A percentile compares a stretch with the other conserved stretches of the same genome.
Evolutionary conservation across 495 filamentous ascomycete species (phyloP).

Genomic region (Penicillium turbatum): DNA sequence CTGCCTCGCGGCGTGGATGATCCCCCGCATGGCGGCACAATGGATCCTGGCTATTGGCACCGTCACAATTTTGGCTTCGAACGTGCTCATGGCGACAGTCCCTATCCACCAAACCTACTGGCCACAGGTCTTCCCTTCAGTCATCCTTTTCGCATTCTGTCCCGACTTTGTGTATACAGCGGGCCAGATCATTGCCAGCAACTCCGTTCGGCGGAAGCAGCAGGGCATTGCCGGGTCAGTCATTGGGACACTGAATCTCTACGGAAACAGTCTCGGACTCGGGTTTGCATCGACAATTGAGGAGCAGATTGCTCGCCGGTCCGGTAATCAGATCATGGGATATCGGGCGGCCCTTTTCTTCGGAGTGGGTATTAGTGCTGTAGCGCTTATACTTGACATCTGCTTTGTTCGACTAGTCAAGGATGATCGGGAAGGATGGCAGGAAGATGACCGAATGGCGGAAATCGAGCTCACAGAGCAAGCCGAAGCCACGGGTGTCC

Average conservation of each 20-base stretch:
- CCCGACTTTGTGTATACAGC: constrained; percentile 51
- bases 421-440: constrained; percentile 43
- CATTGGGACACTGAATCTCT: constrained; percentile 45
- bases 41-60: constrained; percentile 49
- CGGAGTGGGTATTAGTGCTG: constrained; percentile 38
- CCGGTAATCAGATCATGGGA: constrained; percentile 21
- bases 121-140: constrained; percentile 48
- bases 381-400: constrained; percentile 38
- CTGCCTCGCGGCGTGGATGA: constrained; percentile 45
- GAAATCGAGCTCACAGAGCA: constrained; percentile 18
- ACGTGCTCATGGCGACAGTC: constrained; percentile 44
- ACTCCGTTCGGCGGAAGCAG: constrained; percentile 43
- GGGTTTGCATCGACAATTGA: constrained; percentile 52
- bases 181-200: constrained; percentile 53
- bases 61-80: constrained; percentile 33
- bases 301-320: constrained; percentile 20
- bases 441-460: constrained; percentile 20
- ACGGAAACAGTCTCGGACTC: constrained; percentile 45
- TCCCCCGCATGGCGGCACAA: constrained; percentile 46
- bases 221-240: constrained; percentile 49
- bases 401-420: constrained; percentile 37
- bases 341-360: constrained; percentile 44
- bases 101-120: constrained; percentile 48
- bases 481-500: constrained; percentile 17
- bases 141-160: constrained; percentile 41